Percentiles rank a stretch among this genome's conserved stretches.
Evolutionary conservation across 441 rosid genomes (phyloP).

Genomic region (Syzygium malaccense): DNA sequence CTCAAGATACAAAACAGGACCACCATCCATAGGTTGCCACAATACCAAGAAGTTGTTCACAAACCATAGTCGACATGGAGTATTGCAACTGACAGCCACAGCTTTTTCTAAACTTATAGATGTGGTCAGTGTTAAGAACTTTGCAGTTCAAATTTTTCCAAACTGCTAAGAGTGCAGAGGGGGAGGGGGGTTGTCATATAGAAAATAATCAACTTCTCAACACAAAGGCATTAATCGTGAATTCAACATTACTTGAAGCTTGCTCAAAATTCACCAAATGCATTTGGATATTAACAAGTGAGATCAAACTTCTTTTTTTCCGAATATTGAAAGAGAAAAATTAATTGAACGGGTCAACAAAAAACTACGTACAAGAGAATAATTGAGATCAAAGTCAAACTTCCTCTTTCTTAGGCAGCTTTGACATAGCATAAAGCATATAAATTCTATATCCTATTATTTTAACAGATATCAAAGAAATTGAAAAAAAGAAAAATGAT

Average conservation of each 20-base stretch:
- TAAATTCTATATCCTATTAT: too few relatives aligned
- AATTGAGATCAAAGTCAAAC: not conserved
- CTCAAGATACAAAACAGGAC: not conserved
- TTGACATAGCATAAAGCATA: not conserved
- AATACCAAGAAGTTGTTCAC: not conserved
- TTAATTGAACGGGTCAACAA: not conserved
- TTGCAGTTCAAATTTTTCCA: not conserved
- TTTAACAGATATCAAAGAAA: not conserved
- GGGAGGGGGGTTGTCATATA: not conserved
- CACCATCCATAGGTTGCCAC: not conserved
- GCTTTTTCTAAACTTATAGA: not conserved
- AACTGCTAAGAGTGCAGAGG: not conserved
- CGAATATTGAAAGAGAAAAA: not conserved
- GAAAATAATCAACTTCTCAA: not conserved
- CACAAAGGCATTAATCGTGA: not conserved
- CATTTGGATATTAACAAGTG: not conserved
- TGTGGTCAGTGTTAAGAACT: not conserved
- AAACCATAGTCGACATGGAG: not conserved
- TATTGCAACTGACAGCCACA: not conserved
- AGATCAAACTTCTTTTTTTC: not conserved
- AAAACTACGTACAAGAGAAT: not conserved
- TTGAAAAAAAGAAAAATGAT: not conserved
- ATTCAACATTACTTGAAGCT: not conserved
- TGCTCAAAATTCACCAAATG: not conserved
- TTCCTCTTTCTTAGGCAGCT: not conserved